These are phyloP conservation scores for Rubroshorea leprosula DNA, from an alignment of 345 rosid species.

Conservation along the genomic window DNA sequence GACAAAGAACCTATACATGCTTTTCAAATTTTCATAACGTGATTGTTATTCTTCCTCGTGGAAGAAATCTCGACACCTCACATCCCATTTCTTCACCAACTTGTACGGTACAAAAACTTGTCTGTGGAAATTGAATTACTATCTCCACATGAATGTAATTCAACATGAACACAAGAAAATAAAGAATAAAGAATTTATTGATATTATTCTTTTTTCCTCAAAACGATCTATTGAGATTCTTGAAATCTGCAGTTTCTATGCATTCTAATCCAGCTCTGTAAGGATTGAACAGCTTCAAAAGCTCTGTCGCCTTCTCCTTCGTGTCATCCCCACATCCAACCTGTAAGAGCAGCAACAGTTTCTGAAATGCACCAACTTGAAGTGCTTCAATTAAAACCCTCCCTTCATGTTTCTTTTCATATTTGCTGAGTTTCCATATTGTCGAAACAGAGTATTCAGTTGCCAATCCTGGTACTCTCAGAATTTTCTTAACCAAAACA, in stretches of 20 bases:
- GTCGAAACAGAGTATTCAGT: conserved; percentile 36
- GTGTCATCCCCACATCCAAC: conserved; percentile 41
- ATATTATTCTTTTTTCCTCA: conserved; percentile 13
- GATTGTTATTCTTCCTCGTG: not conserved
- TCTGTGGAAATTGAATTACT: too few relatives aligned
- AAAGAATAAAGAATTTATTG: conserved; percentile 7
- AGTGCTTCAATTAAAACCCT: conserved; percentile 32
- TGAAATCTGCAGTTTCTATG: conserved; percentile 52
- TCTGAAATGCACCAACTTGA: conserved; percentile 56
- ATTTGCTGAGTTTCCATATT: conserved; percentile 39
- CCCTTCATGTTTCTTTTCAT: conserved; percentile 23
- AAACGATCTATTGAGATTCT: conserved; percentile 52
- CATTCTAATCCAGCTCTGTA: conserved; percentile 48
- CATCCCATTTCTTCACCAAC: too few relatives aligned
- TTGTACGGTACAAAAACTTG: not conserved
- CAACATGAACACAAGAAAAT: not conserved
- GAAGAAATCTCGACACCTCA: too few relatives aligned
- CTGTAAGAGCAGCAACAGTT: conserved; percentile 49
- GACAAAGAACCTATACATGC: not conserved
- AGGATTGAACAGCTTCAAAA: conserved; percentile 55
- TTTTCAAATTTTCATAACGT: not conserved
- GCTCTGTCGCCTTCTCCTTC: conserved; percentile 50
- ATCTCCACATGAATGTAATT: not conserved
- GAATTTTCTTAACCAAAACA: conserved; percentile 42
- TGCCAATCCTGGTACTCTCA: conserved; percentile 32